Conservation (phyloP, 352 stramenopile species). For the Pythium dissotocum region DNA sequence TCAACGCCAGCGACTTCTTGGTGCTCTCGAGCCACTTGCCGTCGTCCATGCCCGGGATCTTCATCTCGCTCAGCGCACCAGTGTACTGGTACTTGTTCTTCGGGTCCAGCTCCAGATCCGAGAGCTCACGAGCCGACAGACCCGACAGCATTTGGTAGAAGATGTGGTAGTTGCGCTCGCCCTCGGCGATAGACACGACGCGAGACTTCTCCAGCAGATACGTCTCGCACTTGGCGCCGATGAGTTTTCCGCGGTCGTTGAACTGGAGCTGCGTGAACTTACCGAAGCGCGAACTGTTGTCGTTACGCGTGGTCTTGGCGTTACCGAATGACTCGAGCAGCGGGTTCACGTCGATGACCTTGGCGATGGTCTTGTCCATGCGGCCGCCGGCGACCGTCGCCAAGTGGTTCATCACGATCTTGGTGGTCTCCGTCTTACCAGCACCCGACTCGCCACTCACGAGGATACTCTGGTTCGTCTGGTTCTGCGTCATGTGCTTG, state of each 20-base stretch:
- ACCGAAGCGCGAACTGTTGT: slow-evolving; percentile 91
- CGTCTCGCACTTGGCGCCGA: slow-evolving; percentile 90
- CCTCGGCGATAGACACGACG: slow-evolving; percentile 93
- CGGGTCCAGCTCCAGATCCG: slow-evolving; percentile 67
- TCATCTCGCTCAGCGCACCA: slow-evolving; percentile 70
- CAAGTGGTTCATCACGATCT: slow-evolving; percentile 92
- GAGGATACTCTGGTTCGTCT: slow-evolving; percentile 87
- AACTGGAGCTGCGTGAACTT: slow-evolving; percentile 93
- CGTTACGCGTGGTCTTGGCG: slow-evolving; percentile 93
- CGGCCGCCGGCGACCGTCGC: slow-evolving; percentile 79
- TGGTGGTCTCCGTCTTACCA: slow-evolving; percentile 97
- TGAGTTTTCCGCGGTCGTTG: slow-evolving; percentile 69
- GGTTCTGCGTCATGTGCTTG: slow-evolving; percentile 78
- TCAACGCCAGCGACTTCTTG: slow-evolving; percentile 76
- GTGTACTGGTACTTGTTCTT: slow-evolving; percentile 76
- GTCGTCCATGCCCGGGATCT: slow-evolving; percentile 84
- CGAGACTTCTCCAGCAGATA: slow-evolving; percentile 97
- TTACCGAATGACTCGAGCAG: slow-evolving; percentile 95
- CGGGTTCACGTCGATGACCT: slow-evolving; percentile 92
- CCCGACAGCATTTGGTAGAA: slow-evolving; percentile 94
- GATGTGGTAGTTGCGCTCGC: slow-evolving; percentile 97
- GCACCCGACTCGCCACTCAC: slow-evolving; percentile 87
- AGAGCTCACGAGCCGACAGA: slow-evolving; percentile 50
- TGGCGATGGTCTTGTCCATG: slow-evolving; percentile 88
- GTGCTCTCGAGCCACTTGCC: slow-evolving; percentile 81